Percentiles rank a stretch among this genome's conserved stretches.
These are phyloP conservation scores for Multifurca ochricompacta DNA, from an alignment of 768 basidiomycete genomes.

Conservation along the genomic window DNA sequence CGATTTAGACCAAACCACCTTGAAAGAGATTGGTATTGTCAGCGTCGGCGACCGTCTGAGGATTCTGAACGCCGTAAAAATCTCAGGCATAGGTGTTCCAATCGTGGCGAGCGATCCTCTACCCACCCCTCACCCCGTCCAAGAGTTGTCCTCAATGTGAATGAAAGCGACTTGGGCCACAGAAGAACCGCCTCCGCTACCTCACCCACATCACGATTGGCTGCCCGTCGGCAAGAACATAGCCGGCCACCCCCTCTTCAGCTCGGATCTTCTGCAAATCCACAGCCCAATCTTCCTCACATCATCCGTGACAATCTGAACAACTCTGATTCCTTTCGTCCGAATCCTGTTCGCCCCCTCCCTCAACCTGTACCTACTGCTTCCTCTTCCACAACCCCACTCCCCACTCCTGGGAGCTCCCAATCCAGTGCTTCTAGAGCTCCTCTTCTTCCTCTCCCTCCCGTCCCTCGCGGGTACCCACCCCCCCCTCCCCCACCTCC, in stretches of 20 bases:
- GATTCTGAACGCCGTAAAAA: conserved; percentile 80
- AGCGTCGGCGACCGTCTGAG: conserved; percentile 90
- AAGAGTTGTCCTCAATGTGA: conserved; percentile 8
- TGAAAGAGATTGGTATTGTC: conserved; percentile 85
- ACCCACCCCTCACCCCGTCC: not conserved
- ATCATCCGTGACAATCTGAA: conserved; percentile 53
- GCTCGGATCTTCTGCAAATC: conserved; percentile 42
- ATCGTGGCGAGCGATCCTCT: conserved; percentile 12
- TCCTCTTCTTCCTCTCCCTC: conserved; percentile 59
- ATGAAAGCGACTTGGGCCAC: conserved; percentile 20
- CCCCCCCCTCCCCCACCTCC: conserved; percentile 19
- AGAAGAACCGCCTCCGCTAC: conserved; percentile 19
- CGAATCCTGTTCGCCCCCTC: conserved; percentile 37
- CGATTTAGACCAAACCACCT: conserved; percentile 78
- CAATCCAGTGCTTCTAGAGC: conserved; percentile 34
- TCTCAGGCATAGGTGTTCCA: conserved; percentile 52
- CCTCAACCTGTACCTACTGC: conserved; percentile 34
- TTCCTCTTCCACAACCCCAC: conserved; percentile 25
- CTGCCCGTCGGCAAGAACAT: conserved; percentile 35
- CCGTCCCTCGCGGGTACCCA: conserved; percentile 60
- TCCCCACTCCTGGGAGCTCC: conserved; percentile 32
- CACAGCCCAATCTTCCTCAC: conserved; percentile 59
- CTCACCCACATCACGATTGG: conserved; percentile 22
- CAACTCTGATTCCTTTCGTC: conserved; percentile 42
- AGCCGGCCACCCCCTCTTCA: conserved; percentile 78